Base-by-base conservation (phyloP, 2,329 filamentous ascomycete genomes). In the Cryphonectria japonica region DNA sequence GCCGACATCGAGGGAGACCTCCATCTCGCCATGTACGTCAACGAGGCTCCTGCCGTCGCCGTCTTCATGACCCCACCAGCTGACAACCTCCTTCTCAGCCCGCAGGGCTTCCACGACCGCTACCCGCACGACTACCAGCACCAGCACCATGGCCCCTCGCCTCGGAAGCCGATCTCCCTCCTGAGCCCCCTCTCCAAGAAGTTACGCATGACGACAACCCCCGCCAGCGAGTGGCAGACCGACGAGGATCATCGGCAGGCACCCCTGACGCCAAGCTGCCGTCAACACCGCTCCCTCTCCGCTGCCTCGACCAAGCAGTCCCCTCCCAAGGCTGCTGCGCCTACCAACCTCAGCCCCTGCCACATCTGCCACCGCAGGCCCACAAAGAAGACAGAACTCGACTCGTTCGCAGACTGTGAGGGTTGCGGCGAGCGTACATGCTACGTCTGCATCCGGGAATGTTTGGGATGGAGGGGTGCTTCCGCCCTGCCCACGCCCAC, bases 301-400 rank as follows among this genome's bases (percentile, higher is more conserved):
- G 66, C 67, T n/a, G 66, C 69, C 32, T 59, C 69, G 64, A 39
- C 72, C 54, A 73, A 50, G 67, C 68, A 74, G 32, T 66, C 71
- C 41, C 64, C 72, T 68, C 71, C 74, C 41, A 73, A 39, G 52
- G 66, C 71, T 19, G 16, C 71, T 16, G 19, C 70, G 70, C 60
- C 72, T 50, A 74, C 68, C 26, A 67, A 72, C 22, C 81, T 89
- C 37, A 82, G 80, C 54, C 85, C 90, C 0, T 93, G 91, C 78
- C 89, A 92, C 80, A 87, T 92, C 73, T 93, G 91, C 83, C 86
- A 87, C 75, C 86, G 89, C 59, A 86, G 86, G 68, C 91, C 91
- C 1, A 90, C 85, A 67, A 88, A 88, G 75, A 91, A 88, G 77
- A 85, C 85, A 7, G 89, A 93, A 70, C 84, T 93, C 46, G 89